Conservation (phyloP, 108 stramenopile species). For the Cyclotella kingstonii region DNA sequence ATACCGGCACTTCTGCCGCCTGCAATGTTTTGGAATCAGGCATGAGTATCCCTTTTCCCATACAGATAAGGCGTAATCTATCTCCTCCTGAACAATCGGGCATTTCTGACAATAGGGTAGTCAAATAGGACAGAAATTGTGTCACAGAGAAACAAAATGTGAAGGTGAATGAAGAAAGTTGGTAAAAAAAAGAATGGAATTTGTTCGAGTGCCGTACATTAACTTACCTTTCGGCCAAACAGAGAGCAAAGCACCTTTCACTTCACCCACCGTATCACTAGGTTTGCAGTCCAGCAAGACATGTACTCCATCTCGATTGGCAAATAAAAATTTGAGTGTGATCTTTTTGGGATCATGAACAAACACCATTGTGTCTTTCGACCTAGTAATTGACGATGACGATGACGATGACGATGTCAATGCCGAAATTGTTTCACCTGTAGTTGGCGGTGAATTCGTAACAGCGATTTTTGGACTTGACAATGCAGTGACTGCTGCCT, state of each 20-base stretch:
- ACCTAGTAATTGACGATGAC: neutral
- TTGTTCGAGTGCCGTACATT: neutral
- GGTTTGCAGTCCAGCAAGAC: slow-evolving; percentile 78
- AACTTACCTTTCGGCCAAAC: slow-evolving; percentile 81
- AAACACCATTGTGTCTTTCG: neutral
- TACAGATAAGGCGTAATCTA: slow-evolving; percentile 74
- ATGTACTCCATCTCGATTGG: slow-evolving; percentile 76
- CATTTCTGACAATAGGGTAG: slow-evolving; percentile 39
- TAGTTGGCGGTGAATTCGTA: too few relatives aligned
- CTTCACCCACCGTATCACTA: slow-evolving; percentile 70
- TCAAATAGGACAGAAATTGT: neutral
- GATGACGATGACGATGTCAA: neutral
- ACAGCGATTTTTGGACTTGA: too few relatives aligned
- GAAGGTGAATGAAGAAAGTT: neutral
- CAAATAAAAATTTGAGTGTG: slow-evolving; percentile 79
- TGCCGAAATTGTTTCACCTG: neutral
- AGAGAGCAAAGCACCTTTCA: slow-evolving; percentile 75
- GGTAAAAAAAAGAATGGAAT: slow-evolving; percentile 5
- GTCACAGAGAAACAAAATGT: neutral
- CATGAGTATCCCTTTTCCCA: slow-evolving; percentile 87
- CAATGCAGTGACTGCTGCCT: too few relatives aligned
- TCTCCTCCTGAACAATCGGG: slow-evolving; percentile 67
- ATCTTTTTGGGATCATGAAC: slow-evolving; percentile 74
- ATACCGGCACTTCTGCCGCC: slow-evolving; percentile 69
- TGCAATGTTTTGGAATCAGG: slow-evolving; percentile 73